Base-by-base conservation (phyloP, 2,329 filamentous ascomycete genomes). In the Fusarium nygamai region DNA sequence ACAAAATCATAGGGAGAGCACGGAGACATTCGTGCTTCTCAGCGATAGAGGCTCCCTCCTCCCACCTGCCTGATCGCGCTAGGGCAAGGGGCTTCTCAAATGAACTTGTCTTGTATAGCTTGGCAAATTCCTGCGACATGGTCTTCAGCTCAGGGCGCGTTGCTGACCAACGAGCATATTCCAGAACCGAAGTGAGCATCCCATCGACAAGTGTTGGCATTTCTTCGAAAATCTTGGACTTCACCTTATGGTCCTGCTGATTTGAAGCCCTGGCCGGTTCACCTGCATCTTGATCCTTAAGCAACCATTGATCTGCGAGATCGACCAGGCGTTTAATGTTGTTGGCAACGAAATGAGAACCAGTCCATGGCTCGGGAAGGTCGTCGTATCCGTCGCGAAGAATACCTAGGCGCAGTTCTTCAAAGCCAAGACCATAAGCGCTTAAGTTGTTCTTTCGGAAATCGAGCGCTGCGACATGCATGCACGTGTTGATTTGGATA, bases 341-440 rank as follows among this genome's bases (percentile, higher is more conserved):
- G 80, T 91, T 91, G 58, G 90, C 88, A 63, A 91, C 85, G 72
- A 87, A 90, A 48, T 85, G 82, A 74, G 89, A 90, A 22, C 94
- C 95, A 1, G 95, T 98, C 96, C 96, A 99, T 50, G 95, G 93
- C 68, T 94, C 91, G 1, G 92, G 90, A 14, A 98, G 86, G 17
- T 88, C 89, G 27, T 91, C 88, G 78, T 94, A 95, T 50, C 90
- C 89, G 22, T 87, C 84, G 5, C 85, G 83, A 16, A 94, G 82
- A 31, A 94, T 88, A 12, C 92, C 92, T 73, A 92, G 85, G 56
- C 90, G 86, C 38, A 96, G 82, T 59, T 89, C 84, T 72, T 95
- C 93, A 22, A 88, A 84, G 24, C 88, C 87, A 9, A 98, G 87
- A 5, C 94, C 94, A 80, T 98, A 98, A 8, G 90, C 83, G 5